Evolutionary conservation across 169 alveolate species (phyloP), one percentile per base, ranked within the genome.

Genomic region (Plasmodium chabaudi): DNA sequence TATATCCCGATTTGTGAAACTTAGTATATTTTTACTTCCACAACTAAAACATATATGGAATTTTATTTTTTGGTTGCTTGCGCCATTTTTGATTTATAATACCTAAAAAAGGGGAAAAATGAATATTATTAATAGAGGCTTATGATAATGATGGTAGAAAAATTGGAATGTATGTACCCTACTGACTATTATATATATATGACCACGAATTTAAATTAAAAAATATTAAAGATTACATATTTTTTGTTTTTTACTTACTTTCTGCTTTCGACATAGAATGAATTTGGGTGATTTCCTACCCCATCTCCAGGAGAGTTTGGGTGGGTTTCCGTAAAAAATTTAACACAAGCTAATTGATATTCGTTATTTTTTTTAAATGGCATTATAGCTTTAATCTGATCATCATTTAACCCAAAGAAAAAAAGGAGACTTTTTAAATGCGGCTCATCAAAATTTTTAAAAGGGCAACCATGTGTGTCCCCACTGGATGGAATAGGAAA

Each of bases 381-480:
- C 79, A 94, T 69, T 46, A 95, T 93, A 46, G 93, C 93, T 59
- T 84, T 86, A 0, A 94, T 93, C 69, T 94, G 95, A 9, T 77
- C 89, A 73, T 87, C 94, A n/a, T 44, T 15, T n/a, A 86, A 34
- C 5, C 87, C 88, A 64, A 90, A 57, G 64, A 93, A 91, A 17
- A 87, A 87, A 27, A 88, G 75, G 12, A 61, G 64, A 12, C 75
- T 67, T 68, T 13, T 87, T 34, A 91, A 65, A 61, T 87, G 73
- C 27, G 72, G 73, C 47, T 88, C 92, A 60, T 75, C 92, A 49
- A 72, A 92, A 53, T 92, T 94, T 88, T 96, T 97, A 92, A 97
- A 97, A 46, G 99, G 99, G 84, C 99, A 97, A 34, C 99, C 99
- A 90, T 97, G 99, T 68, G 94, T 93, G 86, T 96, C 97, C 44